Percentiles rank a stretch among this genome's conserved stretches.
These are phyloP conservation scores for Plasmodium chabaudi DNA, from an alignment of 169 alveolate genomes.

Conservation along the genomic window DNA sequence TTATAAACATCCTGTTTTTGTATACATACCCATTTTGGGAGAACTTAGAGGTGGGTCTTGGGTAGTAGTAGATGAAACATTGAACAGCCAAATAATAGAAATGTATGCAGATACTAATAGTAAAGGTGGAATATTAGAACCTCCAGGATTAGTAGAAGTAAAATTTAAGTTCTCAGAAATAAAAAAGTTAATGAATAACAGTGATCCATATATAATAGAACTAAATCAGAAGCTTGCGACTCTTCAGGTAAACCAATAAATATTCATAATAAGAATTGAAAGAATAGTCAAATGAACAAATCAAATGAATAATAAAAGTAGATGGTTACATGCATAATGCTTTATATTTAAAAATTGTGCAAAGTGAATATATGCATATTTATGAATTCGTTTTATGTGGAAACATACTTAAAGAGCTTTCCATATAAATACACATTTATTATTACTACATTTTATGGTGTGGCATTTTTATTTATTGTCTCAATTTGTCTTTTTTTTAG, in stretches of 20 bases:
- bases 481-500: constrained; percentile 34
- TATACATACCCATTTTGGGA: constrained; percentile 88
- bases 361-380: too few relatives aligned
- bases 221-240: constrained; percentile 60
- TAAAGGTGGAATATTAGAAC: constrained; percentile 88
- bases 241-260: constrained; percentile 27
- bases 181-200: constrained; percentile 79
- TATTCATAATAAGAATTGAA: neutral
- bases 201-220: constrained; percentile 76
- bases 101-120: constrained; percentile 89
- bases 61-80: constrained; percentile 89
- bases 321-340: too few relatives aligned
- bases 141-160: constrained; percentile 88
- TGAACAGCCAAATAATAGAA: constrained; percentile 87
- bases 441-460: too few relatives aligned
- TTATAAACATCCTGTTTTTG: constrained; percentile 87
- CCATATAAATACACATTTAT: too few relatives aligned
- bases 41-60: constrained; percentile 91
- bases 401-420: too few relatives aligned
- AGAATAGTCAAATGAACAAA: neutral
- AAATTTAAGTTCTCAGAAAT: constrained; percentile 82
- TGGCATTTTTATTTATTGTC: neutral
- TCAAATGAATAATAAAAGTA: too few relatives aligned
- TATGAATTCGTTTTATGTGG: too few relatives aligned
- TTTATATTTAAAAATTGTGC: too few relatives aligned